A percentile compares a stretch with the other conserved stretches of the same genome.
These are phyloP conservation scores for Phytophthora hybrid DNA, from an alignment of 352 stramenopile species.

Conservation along the genomic window DNA sequence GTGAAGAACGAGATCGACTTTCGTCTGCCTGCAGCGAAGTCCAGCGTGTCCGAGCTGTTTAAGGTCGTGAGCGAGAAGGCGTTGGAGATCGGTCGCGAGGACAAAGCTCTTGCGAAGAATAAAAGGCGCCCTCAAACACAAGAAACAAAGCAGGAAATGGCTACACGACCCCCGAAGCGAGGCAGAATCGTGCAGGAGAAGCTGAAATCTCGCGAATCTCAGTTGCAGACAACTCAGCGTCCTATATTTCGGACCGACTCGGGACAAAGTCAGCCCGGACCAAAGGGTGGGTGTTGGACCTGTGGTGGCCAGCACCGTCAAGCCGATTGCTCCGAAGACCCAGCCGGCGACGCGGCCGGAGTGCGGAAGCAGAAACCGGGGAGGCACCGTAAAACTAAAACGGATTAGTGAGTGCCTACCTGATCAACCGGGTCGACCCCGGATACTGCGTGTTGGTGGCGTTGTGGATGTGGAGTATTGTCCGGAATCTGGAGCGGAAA, in stretches of 20 bases:
- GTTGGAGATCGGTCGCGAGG: conserved; percentile 16
- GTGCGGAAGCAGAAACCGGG: conserved; percentile 2
- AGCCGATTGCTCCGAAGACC: conserved; percentile 4
- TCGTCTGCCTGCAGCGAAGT: conserved; percentile 7
- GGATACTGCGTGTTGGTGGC: conserved; percentile 11
- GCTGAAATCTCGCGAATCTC: neutral
- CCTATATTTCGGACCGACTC: conserved; percentile 21
- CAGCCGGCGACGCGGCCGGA: neutral
- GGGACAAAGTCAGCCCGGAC: neutral
- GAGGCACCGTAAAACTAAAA: conserved; percentile 22
- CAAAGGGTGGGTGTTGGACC: conserved; percentile 25
- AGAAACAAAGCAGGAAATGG: neutral
- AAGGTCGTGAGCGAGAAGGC: conserved; percentile 19
- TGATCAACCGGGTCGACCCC: neutral
- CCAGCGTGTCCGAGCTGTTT: conserved; percentile 13
- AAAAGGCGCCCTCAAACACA: neutral
- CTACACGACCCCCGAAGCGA: neutral
- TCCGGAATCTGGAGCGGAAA: conserved; percentile 22
- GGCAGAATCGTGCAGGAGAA: conserved; percentile 2
- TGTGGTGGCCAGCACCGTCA: conserved; percentile 24
- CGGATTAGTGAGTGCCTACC: conserved; percentile 19
- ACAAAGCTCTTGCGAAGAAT: conserved; percentile 10
- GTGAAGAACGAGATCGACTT: conserved; percentile 12
- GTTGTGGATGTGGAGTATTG: conserved; percentile 18
- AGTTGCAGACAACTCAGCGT: neutral